Percentiles rank a stretch among this genome's conserved stretches.
phyloP scores from a whole-genome alignment of 192 early-diverging fungal species.

The Coemansia asiatica region DNA sequence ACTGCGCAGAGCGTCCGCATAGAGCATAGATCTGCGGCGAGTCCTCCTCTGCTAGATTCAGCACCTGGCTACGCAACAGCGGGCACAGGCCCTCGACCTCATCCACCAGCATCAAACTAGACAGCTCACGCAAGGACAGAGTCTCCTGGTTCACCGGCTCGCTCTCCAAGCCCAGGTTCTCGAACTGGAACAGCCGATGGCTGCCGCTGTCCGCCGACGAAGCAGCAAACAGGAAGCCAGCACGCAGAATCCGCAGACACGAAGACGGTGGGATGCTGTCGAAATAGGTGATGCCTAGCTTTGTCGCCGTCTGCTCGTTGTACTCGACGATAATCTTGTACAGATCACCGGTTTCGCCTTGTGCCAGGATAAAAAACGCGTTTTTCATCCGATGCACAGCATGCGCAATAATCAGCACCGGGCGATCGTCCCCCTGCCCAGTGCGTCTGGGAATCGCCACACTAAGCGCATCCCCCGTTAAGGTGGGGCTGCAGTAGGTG shows the following conservation, averaged over 20 bases:
- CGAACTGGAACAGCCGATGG: conserved; percentile 92
- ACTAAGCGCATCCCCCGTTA: background rate
- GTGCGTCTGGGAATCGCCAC: background rate
- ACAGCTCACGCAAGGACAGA: conserved; percentile 75
- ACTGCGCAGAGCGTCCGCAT: conserved; percentile 77
- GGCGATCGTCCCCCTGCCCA: conserved; percentile 61
- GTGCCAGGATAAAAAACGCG: conserved; percentile 87
- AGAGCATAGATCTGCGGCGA: conserved; percentile 92
- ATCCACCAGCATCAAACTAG: conserved; percentile 88
- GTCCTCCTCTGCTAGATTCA: conserved; percentile 89
- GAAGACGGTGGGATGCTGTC: conserved; percentile 86
- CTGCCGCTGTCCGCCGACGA: conserved; percentile 85
- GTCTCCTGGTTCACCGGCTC: conserved; percentile 34
- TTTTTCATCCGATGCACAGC: conserved; percentile 89
- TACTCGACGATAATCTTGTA: conserved; percentile 90
- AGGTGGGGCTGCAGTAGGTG: conserved; percentile 77
- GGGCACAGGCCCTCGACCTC: conserved; percentile 83
- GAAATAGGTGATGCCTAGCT: conserved; percentile 90
- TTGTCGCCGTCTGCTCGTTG: conserved; percentile 58
- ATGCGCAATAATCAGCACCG: conserved; percentile 74
- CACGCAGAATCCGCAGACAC: conserved; percentile 80
- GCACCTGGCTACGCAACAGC: conserved; percentile 77
- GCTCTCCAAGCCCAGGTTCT: conserved; percentile 85
- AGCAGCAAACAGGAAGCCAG: conserved; percentile 92
- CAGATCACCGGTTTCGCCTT: conserved; percentile 91